Percentiles rank a stretch among this genome's conserved stretches.
Evolutionary conservation across 179 eudicot species (phyloP).

Genomic region (Beta corolliflora): DNA sequence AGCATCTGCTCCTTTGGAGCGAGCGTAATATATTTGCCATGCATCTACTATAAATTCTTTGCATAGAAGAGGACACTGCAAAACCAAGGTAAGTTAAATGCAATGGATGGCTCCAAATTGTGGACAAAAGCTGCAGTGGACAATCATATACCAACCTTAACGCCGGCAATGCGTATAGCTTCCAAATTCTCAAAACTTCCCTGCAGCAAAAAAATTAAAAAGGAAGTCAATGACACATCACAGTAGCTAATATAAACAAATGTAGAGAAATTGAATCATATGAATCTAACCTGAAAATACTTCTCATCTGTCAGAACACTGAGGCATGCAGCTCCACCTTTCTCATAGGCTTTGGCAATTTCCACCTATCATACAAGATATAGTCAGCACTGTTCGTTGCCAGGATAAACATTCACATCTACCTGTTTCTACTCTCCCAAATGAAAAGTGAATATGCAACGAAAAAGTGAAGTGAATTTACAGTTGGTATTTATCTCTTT

Average conservation of each 20-base stretch:
- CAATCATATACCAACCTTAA: constrained; percentile 50
- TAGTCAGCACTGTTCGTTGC: neutral
- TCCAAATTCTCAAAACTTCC: constrained; percentile 94
- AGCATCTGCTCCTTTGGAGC: constrained; percentile 94
- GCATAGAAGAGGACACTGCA: constrained; percentile 94
- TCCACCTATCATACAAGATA: constrained; percentile 52
- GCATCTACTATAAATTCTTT: constrained; percentile 93
- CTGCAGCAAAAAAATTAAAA: constrained; percentile 28
- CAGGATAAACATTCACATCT: neutral
- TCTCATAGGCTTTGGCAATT: constrained; percentile 91
- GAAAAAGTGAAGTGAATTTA: neutral
- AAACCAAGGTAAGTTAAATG: constrained; percentile 17
- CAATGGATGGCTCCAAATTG: neutral
- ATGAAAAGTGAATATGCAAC: neutral
- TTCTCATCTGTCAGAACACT: constrained; percentile 93
- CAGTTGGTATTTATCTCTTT: neutral
- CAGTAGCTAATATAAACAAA: neutral
- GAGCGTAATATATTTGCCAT: constrained; percentile 91
- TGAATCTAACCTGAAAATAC: constrained; percentile 62
- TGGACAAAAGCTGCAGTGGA: neutral
- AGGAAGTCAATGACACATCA: constrained; percentile 1
- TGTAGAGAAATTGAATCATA: neutral
- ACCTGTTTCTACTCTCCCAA: neutral
- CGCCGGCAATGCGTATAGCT: constrained; percentile 78
- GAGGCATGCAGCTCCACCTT: constrained; percentile 98